phyloP scores from a whole-genome alignment of 192 early-diverging fungal genomes.

The Rhizoclosmatium sp. region DNA sequence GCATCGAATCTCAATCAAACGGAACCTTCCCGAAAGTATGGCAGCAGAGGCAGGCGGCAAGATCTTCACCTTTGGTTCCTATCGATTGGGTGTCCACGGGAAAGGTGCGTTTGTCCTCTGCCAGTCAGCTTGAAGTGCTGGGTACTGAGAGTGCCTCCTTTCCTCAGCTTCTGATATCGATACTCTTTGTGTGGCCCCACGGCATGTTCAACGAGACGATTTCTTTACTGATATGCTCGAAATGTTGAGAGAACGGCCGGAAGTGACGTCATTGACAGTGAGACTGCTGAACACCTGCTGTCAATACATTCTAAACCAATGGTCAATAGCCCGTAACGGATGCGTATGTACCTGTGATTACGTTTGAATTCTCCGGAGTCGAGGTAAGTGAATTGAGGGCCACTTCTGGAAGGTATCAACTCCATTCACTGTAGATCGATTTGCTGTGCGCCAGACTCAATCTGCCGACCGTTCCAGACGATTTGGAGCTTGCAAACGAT shows the following conservation, averaged over 20 bases:
- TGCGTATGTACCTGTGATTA: conserved; percentile 96
- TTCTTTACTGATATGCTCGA: conserved; percentile 92
- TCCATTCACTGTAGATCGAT: conserved; percentile 76
- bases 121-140: neutral
- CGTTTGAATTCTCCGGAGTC: conserved; percentile 90
- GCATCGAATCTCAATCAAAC: conserved; percentile 73
- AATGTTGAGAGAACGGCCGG: conserved; percentile 79
- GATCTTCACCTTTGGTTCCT: conserved; percentile 98
- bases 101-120: conserved; percentile 59
- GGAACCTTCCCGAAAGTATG: conserved; percentile 79
- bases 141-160: neutral
- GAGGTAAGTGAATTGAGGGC: conserved; percentile 54
- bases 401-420: neutral
- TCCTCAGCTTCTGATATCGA: conserved; percentile 92
- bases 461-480: conserved; percentile 80
- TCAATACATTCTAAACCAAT: neutral
- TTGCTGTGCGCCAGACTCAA: conserved; percentile 86
- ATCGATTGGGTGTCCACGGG: conserved; percentile 93
- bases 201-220: conserved; percentile 87
- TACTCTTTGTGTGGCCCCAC: conserved; percentile 94
- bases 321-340: conserved; percentile 72
- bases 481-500: conserved; percentile 85
- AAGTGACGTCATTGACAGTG: conserved; percentile 87
- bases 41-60: conserved; percentile 92
- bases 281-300: neutral